phyloP scores from a whole-genome alignment of 805 yeast species.

The Yarrowia sp. region DNA sequence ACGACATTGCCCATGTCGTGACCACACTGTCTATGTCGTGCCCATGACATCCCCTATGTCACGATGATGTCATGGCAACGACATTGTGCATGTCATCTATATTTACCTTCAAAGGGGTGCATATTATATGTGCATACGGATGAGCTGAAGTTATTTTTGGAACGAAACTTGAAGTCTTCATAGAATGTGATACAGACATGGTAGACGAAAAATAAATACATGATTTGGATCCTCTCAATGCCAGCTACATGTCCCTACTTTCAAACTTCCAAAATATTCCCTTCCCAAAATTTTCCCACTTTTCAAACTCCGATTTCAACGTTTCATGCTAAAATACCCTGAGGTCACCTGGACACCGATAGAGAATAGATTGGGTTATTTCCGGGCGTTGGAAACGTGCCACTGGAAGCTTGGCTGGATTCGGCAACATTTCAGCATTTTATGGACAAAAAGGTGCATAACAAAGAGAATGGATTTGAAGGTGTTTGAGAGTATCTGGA shows the following conservation, averaged over 20 bases:
- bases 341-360: not conserved
- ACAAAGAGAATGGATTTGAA: no score
- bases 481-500: no score
- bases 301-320: no score
- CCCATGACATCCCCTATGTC: not conserved
- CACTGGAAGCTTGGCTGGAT: not conserved
- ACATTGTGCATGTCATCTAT: not conserved
- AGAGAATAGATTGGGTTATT: conserved; percentile 13
- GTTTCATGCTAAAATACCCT: no score
- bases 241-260: not conserved
- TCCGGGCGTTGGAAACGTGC: not conserved
- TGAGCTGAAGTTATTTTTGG: conserved; percentile 3
- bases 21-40: not conserved
- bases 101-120: not conserved
- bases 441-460: not conserved
- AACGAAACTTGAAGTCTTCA: no score
- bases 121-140: not conserved
- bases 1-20: no score
- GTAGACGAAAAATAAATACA: no score
- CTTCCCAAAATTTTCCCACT: no score
- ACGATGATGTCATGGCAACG: not conserved
- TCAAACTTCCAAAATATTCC: not conserved
- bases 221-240: no score
- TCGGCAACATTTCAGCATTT: not conserved
- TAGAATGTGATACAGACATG: no score